Evolutionary conservation across 331 rosid species (phyloP), one percentile per base, ranked within the genome.

Genomic region (Erythrophleum ivorense): DNA sequence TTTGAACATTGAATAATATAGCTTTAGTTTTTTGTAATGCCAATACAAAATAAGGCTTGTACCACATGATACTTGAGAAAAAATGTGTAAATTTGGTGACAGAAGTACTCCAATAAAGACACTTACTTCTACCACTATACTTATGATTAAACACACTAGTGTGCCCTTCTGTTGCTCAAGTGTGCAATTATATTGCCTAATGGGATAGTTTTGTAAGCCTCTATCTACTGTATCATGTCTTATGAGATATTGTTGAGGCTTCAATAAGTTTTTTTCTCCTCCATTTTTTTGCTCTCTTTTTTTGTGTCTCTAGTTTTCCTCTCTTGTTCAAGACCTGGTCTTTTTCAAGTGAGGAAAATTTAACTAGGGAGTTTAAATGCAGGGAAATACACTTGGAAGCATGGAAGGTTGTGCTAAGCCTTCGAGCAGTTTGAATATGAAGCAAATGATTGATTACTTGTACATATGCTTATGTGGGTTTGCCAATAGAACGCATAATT

Each of bases 181-280:
- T 54, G 46, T 9, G 2, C 40, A 36, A 2, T 36, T 36, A 36
- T 36, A 36, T 36, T 36, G 40, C 5, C 40, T 36, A 36, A 36
- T 36, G 24, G 77, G 14, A 15, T 79, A 16, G 31, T 79, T 79
- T 41, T 78, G 6, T 7, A 16, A n/a, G 40, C 18, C 41, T 70
- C 52, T 71, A 57, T 69, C 19, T 13, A 62, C 36, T 49, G 48
- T 24, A 46, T 70, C 40, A 57, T 50, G 9, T 36, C 29, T 34
- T 16, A 31, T 33, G 48, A 69, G 16, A 71, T 33, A 11, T 46
- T 13, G 29, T 24, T 24, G 29, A 24, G 29, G 29, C 29, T 24
- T 24, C 29, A 24, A 24, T 24, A 1, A 24, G 29, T 24, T 24
- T 24, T 1, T 24, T 24, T 24, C 29, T 24, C 29, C 29, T 24